Base-by-base conservation (phyloP, 495 filamentous ascomycete genomes). In the Thermothielavioides terrestris region DNA sequence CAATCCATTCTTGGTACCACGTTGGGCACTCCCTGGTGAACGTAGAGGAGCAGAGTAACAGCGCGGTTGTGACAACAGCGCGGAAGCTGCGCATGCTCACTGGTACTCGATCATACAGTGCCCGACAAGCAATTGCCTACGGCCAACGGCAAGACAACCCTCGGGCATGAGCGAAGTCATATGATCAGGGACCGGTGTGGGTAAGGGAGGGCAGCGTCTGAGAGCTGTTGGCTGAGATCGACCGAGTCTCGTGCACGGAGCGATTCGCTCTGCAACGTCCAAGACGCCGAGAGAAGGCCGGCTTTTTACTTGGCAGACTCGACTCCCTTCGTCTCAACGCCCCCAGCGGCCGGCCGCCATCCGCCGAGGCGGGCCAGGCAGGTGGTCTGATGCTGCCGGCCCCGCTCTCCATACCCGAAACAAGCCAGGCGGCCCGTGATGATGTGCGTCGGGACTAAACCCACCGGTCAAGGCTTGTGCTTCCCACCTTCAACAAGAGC, bases 401-500 rank as follows among this genome's bases (percentile, higher is more conserved):
- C 22, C 34, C 20, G 44, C 34, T 27, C 32, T 32, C 21, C 44
- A 26, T 46, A 14, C 44, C 34, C 8, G 20, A 15, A 6, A 27
- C 31, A 25, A 26, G 15, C 14, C 44, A 37, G 2, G 6, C 45
- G 11, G 45, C 35, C 45, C 34, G 3, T 9, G 21, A 47, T 28
- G 25, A 47, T 7, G 14, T 14, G 31, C 20, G 18, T 18, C 22
- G 26, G 30, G 4, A 8, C 46, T 20, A 34, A 38, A 32, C 10
- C 20, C 37, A 49, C 47, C 47, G 47, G 47, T 49, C 38, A 42
- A n/a, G 8, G 14, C 28, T 27, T 49, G 47, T 49, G 47, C 21
- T 34, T 25, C 47, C 26, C 47, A 49, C 47, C 40, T 2, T 15
- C 9, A 28, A 42, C 25, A n/a, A n/a, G n/a, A n/a, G n/a, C 20